These are phyloP conservation scores for Alternaria panax DNA, from an alignment of 2,329 filamentous ascomycete genomes.

Conservation along the genomic window DNA sequence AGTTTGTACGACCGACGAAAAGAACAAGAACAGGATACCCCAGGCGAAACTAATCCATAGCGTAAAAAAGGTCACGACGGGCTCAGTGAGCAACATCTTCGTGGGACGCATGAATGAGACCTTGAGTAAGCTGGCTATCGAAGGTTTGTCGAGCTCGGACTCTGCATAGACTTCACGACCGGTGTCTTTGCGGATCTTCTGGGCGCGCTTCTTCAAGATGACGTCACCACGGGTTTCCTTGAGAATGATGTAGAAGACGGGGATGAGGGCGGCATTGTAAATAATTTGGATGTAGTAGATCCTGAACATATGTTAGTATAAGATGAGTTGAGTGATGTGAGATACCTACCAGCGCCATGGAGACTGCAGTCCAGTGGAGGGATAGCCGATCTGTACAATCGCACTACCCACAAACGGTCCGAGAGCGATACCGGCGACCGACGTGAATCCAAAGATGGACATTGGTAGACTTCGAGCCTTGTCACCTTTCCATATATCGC, in stretches of 20 bases:
- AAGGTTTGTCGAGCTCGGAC: conserved; percentile 35
- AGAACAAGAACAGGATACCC: conserved; percentile 56
- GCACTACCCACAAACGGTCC: conserved; percentile 54
- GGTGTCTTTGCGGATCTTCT: conserved; percentile 50
- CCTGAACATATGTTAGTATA: conserved; percentile 33
- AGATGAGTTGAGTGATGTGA: not conserved
- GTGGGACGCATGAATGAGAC: conserved; percentile 52
- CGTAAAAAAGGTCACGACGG: conserved; percentile 54
- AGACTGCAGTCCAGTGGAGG: conserved; percentile 24
- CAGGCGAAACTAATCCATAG: conserved; percentile 56
- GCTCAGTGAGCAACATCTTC: conserved; percentile 53
- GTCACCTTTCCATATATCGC: conserved; percentile 49
- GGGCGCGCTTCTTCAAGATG: conserved; percentile 51
- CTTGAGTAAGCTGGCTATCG: conserved; percentile 37
- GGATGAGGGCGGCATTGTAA: conserved; percentile 53
- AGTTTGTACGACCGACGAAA: conserved; percentile 51
- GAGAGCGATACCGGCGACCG: conserved; percentile 54
- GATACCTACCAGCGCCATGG: conserved; percentile 51
- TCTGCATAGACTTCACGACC: conserved; percentile 40
- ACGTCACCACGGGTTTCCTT: conserved; percentile 54
- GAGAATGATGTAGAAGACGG: conserved; percentile 54
- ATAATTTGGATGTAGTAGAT: conserved; percentile 57
- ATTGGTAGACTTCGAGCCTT: conserved; percentile 54
- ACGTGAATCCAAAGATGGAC: conserved; percentile 55
- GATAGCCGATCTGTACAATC: conserved; percentile 49